A percentile compares a stretch with the other conserved stretches of the same genome.
These are phyloP conservation scores for Geoglossum glabrum DNA, from an alignment of 495 filamentous ascomycete genomes.

Conservation along the genomic window DNA sequence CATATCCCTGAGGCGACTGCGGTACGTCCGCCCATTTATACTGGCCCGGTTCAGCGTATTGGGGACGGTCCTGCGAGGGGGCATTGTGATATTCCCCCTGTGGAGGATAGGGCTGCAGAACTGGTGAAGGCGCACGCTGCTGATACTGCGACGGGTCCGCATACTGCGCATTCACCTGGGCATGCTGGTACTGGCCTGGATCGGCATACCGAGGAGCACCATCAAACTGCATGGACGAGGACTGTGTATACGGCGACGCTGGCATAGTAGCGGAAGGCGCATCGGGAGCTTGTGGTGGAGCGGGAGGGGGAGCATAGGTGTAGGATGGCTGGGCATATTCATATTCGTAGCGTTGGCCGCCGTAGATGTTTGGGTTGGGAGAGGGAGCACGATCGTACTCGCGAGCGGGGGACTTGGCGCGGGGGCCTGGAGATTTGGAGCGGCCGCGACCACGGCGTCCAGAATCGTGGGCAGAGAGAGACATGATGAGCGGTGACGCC, in stretches of 20 bases:
- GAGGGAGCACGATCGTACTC: conserved; percentile 4
- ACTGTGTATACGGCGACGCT: neutral
- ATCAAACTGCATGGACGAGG: conserved; percentile 1
- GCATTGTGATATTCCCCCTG: neutral
- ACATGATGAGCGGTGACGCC: neutral
- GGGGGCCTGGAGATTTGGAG: conserved; percentile 14
- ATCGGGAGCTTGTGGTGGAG: conserved; percentile 1
- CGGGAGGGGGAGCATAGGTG: conserved; percentile 1
- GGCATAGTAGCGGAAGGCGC: neutral
- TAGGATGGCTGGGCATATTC: neutral
- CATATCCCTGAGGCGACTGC: neutral
- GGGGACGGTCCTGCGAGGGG: neutral
- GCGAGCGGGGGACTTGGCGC: conserved; percentile 4
- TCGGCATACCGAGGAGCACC: neutral
- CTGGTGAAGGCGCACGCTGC: neutral
- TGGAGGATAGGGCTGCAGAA: neutral
- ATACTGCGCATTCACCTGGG: neutral
- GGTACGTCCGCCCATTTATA: neutral
- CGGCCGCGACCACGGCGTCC: conserved; percentile 7
- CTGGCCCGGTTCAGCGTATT: neutral
- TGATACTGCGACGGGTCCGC: conserved; percentile 1
- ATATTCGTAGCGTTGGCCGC: neutral
- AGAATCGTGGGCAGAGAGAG: conserved; percentile 2
- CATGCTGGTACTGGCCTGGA: conserved; percentile 3
- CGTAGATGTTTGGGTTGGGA: neutral